Base-by-base conservation (phyloP, 2,329 filamentous ascomycete genomes). In the Aspergillus sp. region DNA sequence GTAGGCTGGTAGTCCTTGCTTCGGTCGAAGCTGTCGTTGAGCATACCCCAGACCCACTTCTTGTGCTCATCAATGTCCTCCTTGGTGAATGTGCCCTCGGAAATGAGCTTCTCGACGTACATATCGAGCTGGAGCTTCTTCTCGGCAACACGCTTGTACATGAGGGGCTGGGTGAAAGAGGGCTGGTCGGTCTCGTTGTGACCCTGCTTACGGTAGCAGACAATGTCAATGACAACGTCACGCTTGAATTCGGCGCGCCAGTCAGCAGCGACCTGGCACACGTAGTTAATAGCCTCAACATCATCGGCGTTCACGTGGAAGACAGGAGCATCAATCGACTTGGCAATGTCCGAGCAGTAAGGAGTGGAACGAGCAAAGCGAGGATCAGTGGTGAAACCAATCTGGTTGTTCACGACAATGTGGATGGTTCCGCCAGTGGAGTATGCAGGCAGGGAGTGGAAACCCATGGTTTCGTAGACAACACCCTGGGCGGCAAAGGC, bases 121-220 rank as follows among this genome's bases (percentile, higher is more conserved):
- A 91, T 90, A 73, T 96, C 89, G 59, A 99, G 87, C 73, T 95
- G 90, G 46, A 89, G 86, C 64, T 89, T 84, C 75, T 98, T 91
- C 59, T 88, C 83, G 66, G 87, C 85, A 73, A 99, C 98, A 71
- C 90, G 90, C 87, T 98, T 97, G 86, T 99, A 99, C 95, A 99
- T 99, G 67, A 97, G 81, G 41, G 95, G 95, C 76, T 99, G 95
- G n/a, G 95, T 99, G 83, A 99, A 99, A 41, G 93, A 96, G 48
- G 95, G 95, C 82, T 99, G 95, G 74, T 99, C 95, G 11, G 95
- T 99, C 82, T 99, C 95, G 80, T 99, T 99, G 86, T 99, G 95
- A 62, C 95, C 95, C 76, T 97, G 88, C 82, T 98, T 99, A 73
- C 95, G 90, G 84, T 99, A 99, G 85, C 95, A 99, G 73, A 98